These are phyloP conservation scores for Prunus armeniaca DNA, from an alignment of 306 rosid genomes.

Conservation along the genomic window DNA sequence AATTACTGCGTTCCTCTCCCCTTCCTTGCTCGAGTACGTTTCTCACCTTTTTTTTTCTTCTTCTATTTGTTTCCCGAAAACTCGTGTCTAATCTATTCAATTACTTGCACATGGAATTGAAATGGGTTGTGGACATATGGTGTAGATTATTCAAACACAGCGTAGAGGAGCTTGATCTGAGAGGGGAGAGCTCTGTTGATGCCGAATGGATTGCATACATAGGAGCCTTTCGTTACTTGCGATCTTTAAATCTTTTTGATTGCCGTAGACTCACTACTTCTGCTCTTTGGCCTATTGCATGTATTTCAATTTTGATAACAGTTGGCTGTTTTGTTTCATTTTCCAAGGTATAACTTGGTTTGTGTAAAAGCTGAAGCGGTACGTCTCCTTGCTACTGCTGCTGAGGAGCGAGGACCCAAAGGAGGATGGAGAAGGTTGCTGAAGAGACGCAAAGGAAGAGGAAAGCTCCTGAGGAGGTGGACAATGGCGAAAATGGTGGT, in stretches of 20 bases:
- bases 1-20: slow-evolving; percentile 32
- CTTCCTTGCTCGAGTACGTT: slow-evolving; percentile 76
- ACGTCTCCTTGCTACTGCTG: background rate
- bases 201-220: slow-evolving; percentile 95
- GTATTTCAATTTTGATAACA: slow-evolving; percentile 23
- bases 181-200: slow-evolving; percentile 53
- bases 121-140: background rate
- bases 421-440: slow-evolving; percentile 16
- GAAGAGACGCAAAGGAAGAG: background rate
- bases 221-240: slow-evolving; percentile 67
- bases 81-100: background rate
- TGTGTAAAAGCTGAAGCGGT: background rate
- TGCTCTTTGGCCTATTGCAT: slow-evolving; percentile 75
- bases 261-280: slow-evolving; percentile 62
- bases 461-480: slow-evolving; percentile 7
- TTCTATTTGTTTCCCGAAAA: background rate
- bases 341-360: background rate
- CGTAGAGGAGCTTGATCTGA: slow-evolving; percentile 67
- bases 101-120: background rate
- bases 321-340: background rate
- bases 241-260: slow-evolving; percentile 44
- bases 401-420: background rate
- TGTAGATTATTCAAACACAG: slow-evolving; percentile 64
- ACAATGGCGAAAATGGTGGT: slow-evolving; percentile 15
- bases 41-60: background rate